phyloP scores from a whole-genome alignment of 1,139 yeast species.

The Yamadazyma buinensis region DNA sequence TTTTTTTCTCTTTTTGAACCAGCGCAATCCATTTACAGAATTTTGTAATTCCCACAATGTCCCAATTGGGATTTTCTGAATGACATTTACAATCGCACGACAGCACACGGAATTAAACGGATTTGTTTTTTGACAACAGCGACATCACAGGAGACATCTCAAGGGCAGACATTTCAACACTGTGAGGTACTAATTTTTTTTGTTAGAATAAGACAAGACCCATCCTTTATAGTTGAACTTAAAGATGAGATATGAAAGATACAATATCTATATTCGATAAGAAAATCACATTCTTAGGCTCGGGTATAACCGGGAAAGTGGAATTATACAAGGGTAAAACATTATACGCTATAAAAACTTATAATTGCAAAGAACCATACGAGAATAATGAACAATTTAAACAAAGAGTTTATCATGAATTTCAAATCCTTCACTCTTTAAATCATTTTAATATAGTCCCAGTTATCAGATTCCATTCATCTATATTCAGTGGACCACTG shows the following conservation, averaged over 20 bases:
- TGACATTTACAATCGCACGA: too few species aligned
- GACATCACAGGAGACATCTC: too few species aligned
- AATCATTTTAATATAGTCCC: conserved; percentile 34
- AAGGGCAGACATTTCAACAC: too few species aligned
- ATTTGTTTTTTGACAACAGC: too few species aligned
- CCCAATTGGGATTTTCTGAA: background rate
- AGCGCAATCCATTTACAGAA: too few species aligned
- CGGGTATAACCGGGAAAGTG: conserved; percentile 43
- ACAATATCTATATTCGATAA: conserved; percentile 5
- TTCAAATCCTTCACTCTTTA: conserved; percentile 21
- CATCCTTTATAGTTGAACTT: too few species aligned
- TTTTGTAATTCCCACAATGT: too few species aligned
- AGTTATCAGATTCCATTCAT: conserved; percentile 22
- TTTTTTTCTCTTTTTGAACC: too few species aligned
- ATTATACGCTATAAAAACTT: conserved; percentile 38
- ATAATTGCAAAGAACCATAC: conserved; percentile 30
- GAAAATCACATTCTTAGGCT: conserved; percentile 6
- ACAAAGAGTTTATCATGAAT: conserved; percentile 36
- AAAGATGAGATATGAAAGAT: too few species aligned
- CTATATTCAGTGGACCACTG: conserved; percentile 19
- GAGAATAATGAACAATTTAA: conserved; percentile 37
- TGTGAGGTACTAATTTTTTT: too few species aligned
- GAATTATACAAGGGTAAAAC: conserved; percentile 21
- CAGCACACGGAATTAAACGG: too few species aligned
- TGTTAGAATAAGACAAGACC: too few species aligned